A percentile compares a stretch with the other conserved stretches of the same genome.
phyloP scores from a whole-genome alignment of 2,329 filamentous ascomycete genomes.

The Aspergillus ibericus region DNA sequence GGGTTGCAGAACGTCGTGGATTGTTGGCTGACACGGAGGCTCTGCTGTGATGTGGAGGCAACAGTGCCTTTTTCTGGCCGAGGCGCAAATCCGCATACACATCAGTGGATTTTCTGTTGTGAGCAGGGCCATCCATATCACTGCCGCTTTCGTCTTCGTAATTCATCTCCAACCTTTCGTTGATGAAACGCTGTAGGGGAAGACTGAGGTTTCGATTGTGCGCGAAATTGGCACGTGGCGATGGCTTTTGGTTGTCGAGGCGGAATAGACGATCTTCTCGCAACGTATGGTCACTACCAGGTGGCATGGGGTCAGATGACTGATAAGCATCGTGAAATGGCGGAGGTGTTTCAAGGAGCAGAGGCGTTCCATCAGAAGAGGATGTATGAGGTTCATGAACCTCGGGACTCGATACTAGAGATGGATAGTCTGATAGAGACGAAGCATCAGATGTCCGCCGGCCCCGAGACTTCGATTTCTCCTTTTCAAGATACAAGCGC shows the following conservation, averaged over 20 bases:
- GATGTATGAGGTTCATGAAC: slow-evolving; percentile 25
- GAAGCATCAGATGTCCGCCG: slow-evolving; percentile 33
- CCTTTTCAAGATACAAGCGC: slow-evolving; percentile 23
- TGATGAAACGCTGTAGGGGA: slow-evolving; percentile 42
- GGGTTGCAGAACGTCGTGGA: slow-evolving; percentile 5
- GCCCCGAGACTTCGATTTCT: slow-evolving; percentile 16
- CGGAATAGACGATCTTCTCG: slow-evolving; percentile 33
- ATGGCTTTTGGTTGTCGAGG: slow-evolving; percentile 27
- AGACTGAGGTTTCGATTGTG: slow-evolving; percentile 37
- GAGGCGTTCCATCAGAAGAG: slow-evolving; percentile 29
- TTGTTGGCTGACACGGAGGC: slow-evolving; percentile 9
- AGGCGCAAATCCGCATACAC: slow-evolving; percentile 26
- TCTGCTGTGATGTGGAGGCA: slow-evolving; percentile 17
- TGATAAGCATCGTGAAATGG: slow-evolving; percentile 22
- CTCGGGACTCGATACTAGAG: slow-evolving; percentile 33
- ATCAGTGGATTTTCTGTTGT: slow-evolving; percentile 17
- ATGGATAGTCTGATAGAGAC: slow-evolving; percentile 34
- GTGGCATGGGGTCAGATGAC: slow-evolving; percentile 18
- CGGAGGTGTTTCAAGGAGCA: slow-evolving; percentile 25
- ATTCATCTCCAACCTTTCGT: slow-evolving; percentile 35
- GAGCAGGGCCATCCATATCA: slow-evolving; percentile 11
- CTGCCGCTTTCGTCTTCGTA: slow-evolving; percentile 21
- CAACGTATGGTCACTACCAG: slow-evolving; percentile 28
- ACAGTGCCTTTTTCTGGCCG: neutral
- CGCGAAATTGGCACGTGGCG: slow-evolving; percentile 24